A percentile compares a stretch with the other conserved stretches of the same genome.
Conservation (phyloP, 2,329 filamentous ascomycete species). For the Penicillium janthinellum region DNA sequence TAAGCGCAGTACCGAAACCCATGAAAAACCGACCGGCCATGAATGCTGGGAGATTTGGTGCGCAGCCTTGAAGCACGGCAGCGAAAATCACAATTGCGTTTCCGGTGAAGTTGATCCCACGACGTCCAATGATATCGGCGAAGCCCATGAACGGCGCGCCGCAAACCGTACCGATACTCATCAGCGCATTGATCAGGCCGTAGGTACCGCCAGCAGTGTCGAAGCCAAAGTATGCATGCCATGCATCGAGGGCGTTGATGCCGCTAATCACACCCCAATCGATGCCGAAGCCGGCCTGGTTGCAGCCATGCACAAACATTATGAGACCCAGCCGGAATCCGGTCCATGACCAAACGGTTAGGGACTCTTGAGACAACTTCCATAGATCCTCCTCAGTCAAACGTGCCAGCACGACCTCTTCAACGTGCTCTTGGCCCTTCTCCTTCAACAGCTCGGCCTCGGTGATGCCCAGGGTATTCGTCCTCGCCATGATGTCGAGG, state of each 20-base stretch:
- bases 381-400: conserved; percentile 52
- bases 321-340: conserved; percentile 47
- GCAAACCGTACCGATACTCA: conserved; percentile 51
- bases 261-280: conserved; percentile 55
- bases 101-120: conserved; percentile 52
- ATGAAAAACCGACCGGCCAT: conserved; percentile 44
- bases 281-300: conserved; percentile 52
- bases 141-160: conserved; percentile 55
- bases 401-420: conserved; percentile 50
- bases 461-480: neutral
- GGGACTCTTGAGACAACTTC: conserved; percentile 45
- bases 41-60: conserved; percentile 34
- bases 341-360: conserved; percentile 45
- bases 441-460: conserved; percentile 12
- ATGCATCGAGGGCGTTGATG: conserved; percentile 48
- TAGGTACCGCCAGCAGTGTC: conserved; percentile 43
- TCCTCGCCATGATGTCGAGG: conserved; percentile 9
- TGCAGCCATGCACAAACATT: conserved; percentile 52
- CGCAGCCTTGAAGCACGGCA: conserved; percentile 42
- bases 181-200: conserved; percentile 51
- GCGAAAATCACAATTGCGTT: conserved; percentile 51
- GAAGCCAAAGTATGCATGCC: conserved; percentile 51
- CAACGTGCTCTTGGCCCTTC: conserved; percentile 33
- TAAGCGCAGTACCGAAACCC: conserved; percentile 40
- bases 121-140: conserved; percentile 55